Evolutionary conservation across 179 eudicot genomes (phyloP).

Genomic region (Nepenthes alata): DNA sequence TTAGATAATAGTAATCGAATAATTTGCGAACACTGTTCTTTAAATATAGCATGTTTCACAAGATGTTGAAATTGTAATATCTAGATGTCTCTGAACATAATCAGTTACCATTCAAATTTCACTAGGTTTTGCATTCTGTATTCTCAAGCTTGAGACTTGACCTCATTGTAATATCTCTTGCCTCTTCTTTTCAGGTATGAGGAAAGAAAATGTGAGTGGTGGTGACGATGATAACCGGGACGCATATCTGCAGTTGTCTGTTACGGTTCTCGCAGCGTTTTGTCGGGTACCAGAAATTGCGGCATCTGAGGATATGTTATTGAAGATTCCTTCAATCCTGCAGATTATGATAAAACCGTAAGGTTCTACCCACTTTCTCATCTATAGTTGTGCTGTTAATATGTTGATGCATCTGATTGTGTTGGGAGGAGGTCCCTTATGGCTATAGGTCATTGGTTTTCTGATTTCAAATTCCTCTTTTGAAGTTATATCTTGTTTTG

Average conservation of each 20-base stretch:
- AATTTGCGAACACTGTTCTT: too few species aligned
- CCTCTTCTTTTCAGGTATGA: conserved; percentile 44
- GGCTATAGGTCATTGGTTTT: too few species aligned
- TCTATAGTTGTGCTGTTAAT: neutral
- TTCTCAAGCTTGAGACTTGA: neutral
- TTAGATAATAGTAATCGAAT: too few species aligned
- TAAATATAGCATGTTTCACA: too few species aligned
- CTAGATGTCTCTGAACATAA: too few species aligned
- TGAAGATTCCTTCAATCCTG: conserved; percentile 46
- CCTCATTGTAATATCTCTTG: neutral
- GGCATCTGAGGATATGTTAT: conserved; percentile 51
- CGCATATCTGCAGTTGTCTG: conserved; percentile 53
- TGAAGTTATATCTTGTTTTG: neutral
- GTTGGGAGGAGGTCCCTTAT: too few species aligned
- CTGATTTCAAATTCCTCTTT: too few species aligned
- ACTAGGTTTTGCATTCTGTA: too few species aligned
- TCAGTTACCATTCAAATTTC: too few species aligned
- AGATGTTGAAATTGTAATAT: too few species aligned
- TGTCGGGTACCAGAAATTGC: conserved; percentile 70
- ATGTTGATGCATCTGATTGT: too few species aligned
- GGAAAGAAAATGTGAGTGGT: conserved; percentile 22
- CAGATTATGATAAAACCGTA: conserved; percentile 57
- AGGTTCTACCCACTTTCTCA: conserved; percentile 3
- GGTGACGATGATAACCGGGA: conserved; percentile 38
- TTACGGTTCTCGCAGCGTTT: conserved; percentile 57